A percentile compares a stretch with the other conserved stretches of the same genome.
Conservation (phyloP, 768 basidiomycete species). For the Podaxis sp. region DNA sequence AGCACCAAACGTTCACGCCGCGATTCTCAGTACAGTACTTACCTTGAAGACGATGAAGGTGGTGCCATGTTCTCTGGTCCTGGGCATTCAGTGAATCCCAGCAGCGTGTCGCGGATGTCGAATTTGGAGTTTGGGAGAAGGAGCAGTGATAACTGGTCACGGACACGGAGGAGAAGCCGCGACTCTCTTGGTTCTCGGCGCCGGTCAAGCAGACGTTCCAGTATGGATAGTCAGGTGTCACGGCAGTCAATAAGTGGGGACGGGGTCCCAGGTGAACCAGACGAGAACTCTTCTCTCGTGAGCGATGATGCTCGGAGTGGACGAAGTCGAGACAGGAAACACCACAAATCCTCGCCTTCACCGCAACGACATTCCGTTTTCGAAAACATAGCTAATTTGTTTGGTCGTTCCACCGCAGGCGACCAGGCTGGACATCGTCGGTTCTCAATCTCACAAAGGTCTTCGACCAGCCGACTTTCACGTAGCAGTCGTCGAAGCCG, state of each 20-base stretch:
- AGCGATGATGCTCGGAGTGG: constrained; percentile 27
- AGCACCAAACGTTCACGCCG: constrained; percentile 54
- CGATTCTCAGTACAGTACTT: constrained; percentile 63
- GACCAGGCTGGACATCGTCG: constrained; percentile 44
- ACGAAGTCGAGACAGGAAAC: constrained; percentile 17
- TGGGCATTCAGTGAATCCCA: constrained; percentile 68
- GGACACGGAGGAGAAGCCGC: constrained; percentile 48
- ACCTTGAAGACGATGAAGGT: constrained; percentile 58
- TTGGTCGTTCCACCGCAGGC: constrained; percentile 47
- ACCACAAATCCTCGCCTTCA: constrained; percentile 34
- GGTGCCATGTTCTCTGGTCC: constrained; percentile 80
- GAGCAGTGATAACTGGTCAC: constrained; percentile 56
- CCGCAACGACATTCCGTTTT: constrained; percentile 49
- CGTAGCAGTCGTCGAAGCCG: constrained; percentile 52
- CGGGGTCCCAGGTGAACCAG: constrained; percentile 26
- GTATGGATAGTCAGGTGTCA: constrained; percentile 45
- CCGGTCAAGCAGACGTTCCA: constrained; percentile 41
- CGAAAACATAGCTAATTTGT: constrained; percentile 67
- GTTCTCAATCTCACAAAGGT: constrained; percentile 57
- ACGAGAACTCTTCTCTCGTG: constrained; percentile 29
- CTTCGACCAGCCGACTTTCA: constrained; percentile 50
- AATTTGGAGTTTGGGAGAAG: constrained; percentile 53
- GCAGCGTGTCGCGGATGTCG: constrained; percentile 80
- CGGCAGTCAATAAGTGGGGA: constrained; percentile 37
- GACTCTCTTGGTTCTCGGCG: constrained; percentile 37